Evolutionary conservation across 2,329 filamentous ascomycete genomes (phyloP), one percentile per base, ranked within the genome.

Genomic region (Colletotrichum sublineola): DNA sequence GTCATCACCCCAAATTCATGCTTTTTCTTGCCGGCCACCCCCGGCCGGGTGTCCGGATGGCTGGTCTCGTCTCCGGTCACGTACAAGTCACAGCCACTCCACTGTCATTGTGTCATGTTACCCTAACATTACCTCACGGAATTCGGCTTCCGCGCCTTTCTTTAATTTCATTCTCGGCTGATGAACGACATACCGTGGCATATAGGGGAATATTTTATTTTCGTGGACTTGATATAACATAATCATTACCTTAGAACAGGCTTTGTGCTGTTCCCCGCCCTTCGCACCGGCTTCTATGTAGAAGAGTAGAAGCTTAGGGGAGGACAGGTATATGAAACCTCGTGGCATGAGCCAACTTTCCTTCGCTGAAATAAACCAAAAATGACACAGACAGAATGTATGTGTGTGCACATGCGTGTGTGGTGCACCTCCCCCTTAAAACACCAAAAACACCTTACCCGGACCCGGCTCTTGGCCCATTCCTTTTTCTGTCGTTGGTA

Each of bases 201-300:
- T 24, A 15, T 15, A 31, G 48, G 33, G 15, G 7, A 31, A 42
- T 9, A 4, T 63, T 42, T 60, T 24, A 20, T 31, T 60, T 53
- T 63, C 33, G 57, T 63, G 29, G 44, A 36, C 57, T 68, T 63
- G 48, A 60, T 63, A 52, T 71, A 68, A 56, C 57, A 68, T 68
- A 71, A 71, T 24, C 48, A 71, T 71, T 68, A 71, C 68, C 57
- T 62, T 62, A 44, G 46, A 57, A 58, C 68, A 71, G 50, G 57
- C 48, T 46, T 63, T 62, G 63, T 57, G 44, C 64, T 63, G 68
- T 36, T 44, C 65, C 64, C 24, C 57, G 29, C 64, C 31, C 56
- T 15, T 48, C 40, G 40, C 40, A 20, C 42, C 40, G 9, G 33
- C 40, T 40, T 29, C n/a, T 38, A 29, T 11, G 5, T 12, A 20